These are phyloP conservation scores for Sporothrix humicola DNA, from an alignment of 2,329 filamentous ascomycete species.

Conservation along the genomic window DNA sequence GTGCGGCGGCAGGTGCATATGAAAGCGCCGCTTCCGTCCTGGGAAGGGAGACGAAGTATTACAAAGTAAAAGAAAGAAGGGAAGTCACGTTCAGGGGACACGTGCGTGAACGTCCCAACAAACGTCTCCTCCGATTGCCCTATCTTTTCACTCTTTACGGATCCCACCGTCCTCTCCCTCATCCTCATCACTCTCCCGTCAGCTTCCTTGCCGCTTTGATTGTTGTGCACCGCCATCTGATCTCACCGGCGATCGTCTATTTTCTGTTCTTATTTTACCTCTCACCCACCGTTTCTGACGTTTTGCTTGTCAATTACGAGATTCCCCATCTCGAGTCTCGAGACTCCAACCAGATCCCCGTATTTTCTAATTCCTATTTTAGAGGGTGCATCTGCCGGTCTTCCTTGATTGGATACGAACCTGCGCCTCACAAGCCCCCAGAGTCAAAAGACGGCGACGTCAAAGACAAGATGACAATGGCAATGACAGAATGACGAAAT, in stretches of 20 bases:
- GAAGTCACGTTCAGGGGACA: background rate
- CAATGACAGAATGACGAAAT: background rate
- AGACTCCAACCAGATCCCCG: background rate
- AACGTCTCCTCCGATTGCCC: background rate
- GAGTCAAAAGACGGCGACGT: too few relatives aligned
- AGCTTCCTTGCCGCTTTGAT: background rate
- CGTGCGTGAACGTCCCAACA: background rate
- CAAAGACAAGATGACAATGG: background rate
- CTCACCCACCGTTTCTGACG: background rate
- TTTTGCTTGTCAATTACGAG: background rate
- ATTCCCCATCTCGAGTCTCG: background rate
- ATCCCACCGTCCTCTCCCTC: background rate
- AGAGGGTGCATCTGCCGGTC: background rate
- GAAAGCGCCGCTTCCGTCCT: slow-evolving; percentile 24
- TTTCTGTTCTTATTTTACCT: background rate
- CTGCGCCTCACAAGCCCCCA: background rate
- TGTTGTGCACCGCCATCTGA: slow-evolving; percentile 10
- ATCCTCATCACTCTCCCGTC: background rate
- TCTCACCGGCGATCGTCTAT: background rate
- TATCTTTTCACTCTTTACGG: too few relatives aligned
- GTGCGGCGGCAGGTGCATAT: background rate
- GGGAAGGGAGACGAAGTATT: background rate
- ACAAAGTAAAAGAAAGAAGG: background rate
- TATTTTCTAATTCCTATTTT: background rate
- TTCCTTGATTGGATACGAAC: background rate